These are phyloP conservation scores for Hyparrhenia diplandra DNA, from an alignment of 176 grass and related monocot genomes.

Conservation along the genomic window DNA sequence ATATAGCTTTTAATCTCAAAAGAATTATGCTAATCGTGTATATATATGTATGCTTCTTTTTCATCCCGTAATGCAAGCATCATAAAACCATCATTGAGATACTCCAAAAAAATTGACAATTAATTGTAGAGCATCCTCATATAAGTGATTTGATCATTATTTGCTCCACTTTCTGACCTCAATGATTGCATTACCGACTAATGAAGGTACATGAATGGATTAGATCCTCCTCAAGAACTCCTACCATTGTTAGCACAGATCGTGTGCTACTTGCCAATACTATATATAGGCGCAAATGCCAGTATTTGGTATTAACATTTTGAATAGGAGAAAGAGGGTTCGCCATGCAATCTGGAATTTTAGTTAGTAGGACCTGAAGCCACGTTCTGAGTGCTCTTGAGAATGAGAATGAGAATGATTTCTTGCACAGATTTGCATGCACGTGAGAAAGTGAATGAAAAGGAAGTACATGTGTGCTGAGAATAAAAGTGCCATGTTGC, in stretches of 20 bases:
- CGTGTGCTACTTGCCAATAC: not conserved
- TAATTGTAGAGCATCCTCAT: not conserved
- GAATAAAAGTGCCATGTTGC: not conserved
- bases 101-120: not conserved
- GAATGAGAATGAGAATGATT: conserved; percentile 9
- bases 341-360: not conserved
- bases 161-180: not conserved
- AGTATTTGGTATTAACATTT: not conserved
- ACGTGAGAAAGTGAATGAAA: not conserved
- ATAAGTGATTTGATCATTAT: not conserved
- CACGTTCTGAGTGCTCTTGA: not conserved
- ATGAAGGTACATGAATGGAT: not conserved
- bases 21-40: not conserved
- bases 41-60: conserved; percentile 17
- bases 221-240: not conserved
- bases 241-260: not conserved
- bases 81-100: conserved; percentile 25
- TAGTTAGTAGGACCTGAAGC: too few relatives aligned
- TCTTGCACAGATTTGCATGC: not conserved
- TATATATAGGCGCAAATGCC: not conserved
- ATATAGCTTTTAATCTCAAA: not conserved
- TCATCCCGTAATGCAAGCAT: conserved; percentile 13
- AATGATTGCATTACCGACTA: conserved; percentile 1
- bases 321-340: not conserved
- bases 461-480: not conserved